These are phyloP conservation scores for Inonotus obliquus DNA, from an alignment of 1,284 basidiomycete genomes.

Conservation along the genomic window DNA sequence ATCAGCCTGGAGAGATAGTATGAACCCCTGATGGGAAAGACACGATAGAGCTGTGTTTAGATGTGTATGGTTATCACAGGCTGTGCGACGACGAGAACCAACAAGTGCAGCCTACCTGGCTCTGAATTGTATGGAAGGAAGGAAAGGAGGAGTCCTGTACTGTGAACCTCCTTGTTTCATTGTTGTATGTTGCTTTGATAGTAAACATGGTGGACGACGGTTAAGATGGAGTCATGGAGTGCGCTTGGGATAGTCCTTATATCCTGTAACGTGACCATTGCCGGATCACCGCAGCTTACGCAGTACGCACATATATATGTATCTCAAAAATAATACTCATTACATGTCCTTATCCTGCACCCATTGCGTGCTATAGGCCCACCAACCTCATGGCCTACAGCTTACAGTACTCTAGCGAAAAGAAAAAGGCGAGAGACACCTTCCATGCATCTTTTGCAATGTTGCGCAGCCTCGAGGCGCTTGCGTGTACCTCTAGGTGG, in stretches of 20 bases:
- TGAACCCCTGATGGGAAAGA: conserved; percentile 56
- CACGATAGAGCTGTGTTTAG: conserved; percentile 51
- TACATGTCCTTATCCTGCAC: neutral
- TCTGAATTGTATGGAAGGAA: conserved; percentile 36
- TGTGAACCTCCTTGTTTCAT: conserved; percentile 45
- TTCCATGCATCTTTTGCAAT: neutral
- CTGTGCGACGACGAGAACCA: conserved; percentile 8
- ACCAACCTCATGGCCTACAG: neutral
- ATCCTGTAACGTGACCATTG: conserved; percentile 4
- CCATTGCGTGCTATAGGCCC: neutral
- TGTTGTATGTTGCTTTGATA: conserved; percentile 49
- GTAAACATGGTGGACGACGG: conserved; percentile 41
- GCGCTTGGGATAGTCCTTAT: neutral
- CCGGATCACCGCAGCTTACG: neutral
- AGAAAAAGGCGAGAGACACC: neutral
- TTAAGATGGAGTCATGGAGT: conserved; percentile 1
- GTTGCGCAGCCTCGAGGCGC: neutral
- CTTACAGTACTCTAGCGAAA: neutral
- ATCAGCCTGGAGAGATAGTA: conserved; percentile 62
- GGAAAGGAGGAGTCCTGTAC: conserved; percentile 40
- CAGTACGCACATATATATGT: neutral
- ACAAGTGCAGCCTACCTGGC: conserved; percentile 34
- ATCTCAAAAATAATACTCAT: neutral
- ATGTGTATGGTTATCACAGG: conserved; percentile 17
- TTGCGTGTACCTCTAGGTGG: neutral